phyloP scores from a whole-genome alignment of 306 rosid genomes.

The Cicer cuneatum region DNA sequence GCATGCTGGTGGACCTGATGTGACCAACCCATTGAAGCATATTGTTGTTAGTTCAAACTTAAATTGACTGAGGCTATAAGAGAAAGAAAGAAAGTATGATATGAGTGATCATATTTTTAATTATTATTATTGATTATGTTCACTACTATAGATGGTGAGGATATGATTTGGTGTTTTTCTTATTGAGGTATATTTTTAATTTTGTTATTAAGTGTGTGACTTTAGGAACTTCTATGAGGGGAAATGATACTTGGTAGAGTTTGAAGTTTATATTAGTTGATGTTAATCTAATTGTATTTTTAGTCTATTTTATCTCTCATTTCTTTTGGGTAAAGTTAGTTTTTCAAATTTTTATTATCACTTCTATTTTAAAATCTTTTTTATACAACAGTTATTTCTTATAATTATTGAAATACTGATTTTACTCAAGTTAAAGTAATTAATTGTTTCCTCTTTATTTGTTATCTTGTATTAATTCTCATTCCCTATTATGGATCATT shows the following conservation, averaged over 20 bases:
- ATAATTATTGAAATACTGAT: background rate
- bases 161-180: background rate
- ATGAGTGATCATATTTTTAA: constrained; percentile 16
- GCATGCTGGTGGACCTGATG: constrained; percentile 80
- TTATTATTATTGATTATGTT: constrained; percentile 1
- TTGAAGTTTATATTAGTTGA: background rate
- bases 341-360: background rate
- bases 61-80: background rate
- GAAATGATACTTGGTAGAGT: background rate
- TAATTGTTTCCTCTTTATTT: background rate
- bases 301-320: background rate
- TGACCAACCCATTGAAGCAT: constrained; percentile 66
- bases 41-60: constrained; percentile 64
- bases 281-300: background rate
- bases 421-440: background rate
- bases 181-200: background rate
- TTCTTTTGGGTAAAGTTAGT: background rate
- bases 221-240: background rate
- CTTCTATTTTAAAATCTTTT: background rate
- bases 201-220: background rate
- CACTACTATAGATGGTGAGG: background rate
- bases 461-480: background rate
- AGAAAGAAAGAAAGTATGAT: background rate
- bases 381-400: background rate
- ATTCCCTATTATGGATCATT: too few species aligned